These are phyloP conservation scores for Pythium graminicola DNA, from an alignment of 352 stramenopile genomes.

Conservation along the genomic window DNA sequence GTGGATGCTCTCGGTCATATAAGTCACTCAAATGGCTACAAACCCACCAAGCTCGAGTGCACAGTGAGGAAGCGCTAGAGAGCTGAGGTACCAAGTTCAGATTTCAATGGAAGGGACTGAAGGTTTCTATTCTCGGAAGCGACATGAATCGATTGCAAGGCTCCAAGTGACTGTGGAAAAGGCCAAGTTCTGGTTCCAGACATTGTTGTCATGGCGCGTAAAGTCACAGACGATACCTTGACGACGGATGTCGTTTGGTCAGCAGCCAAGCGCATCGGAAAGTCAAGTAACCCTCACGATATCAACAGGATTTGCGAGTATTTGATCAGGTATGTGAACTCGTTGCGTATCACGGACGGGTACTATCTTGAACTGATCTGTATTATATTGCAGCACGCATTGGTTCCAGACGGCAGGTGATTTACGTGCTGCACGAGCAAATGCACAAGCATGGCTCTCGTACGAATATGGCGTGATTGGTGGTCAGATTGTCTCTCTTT, in stretches of 20 bases:
- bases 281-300: constrained; percentile 36
- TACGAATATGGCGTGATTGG: too few relatives aligned
- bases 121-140: constrained; percentile 2
- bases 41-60: constrained; percentile 8
- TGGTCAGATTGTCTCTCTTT: too few relatives aligned
- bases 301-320: constrained; percentile 57
- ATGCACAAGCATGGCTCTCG: constrained; percentile 43
- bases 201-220: constrained; percentile 9
- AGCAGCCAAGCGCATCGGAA: constrained; percentile 51
- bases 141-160: not conserved
- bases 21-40: constrained; percentile 20
- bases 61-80: not conserved
- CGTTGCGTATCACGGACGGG: constrained; percentile 1
- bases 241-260: constrained; percentile 42
- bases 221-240: constrained; percentile 20
- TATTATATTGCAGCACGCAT: constrained; percentile 33
- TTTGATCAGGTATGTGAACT: constrained; percentile 37
- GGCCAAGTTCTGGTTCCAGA: not conserved
- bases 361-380: not conserved
- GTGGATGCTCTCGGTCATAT: constrained; percentile 12
- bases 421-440: constrained; percentile 35
- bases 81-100: too few relatives aligned
- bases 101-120: too few relatives aligned
- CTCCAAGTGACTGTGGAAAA: not conserved
- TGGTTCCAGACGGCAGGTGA: constrained; percentile 64